Conservation (phyloP, 2,329 filamentous ascomycete genomes). For the Cladophialophora yegresii region DNA sequence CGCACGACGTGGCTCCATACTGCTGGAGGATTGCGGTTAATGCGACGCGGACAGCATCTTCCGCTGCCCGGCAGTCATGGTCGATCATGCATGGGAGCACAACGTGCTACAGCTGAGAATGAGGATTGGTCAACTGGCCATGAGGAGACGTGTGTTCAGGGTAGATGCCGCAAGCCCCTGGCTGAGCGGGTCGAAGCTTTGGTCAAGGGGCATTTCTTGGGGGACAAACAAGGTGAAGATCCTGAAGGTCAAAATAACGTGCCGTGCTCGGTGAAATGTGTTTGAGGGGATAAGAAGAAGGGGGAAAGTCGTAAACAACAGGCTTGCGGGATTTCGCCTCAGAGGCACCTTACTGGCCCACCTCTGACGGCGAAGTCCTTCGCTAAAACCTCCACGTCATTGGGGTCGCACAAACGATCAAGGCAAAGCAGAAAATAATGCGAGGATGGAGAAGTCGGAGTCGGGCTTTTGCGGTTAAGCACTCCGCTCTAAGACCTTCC, state of each 20-base stretch:
- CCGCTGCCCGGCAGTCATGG: constrained; percentile 25
- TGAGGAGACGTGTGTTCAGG: background rate
- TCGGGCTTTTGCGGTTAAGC: background rate
- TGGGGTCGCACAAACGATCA: constrained; percentile 11
- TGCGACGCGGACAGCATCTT: constrained; percentile 24
- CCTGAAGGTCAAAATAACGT: background rate
- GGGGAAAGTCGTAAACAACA: background rate
- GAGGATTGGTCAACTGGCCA: constrained; percentile 24
- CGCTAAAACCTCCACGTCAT: background rate
- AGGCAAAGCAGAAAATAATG: constrained; percentile 9
- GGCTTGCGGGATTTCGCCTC: background rate
- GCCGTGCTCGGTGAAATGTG: background rate
- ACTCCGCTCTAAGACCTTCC: background rate
- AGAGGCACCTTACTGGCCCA: background rate
- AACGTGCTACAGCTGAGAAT: constrained; percentile 29
- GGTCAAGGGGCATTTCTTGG: constrained; percentile 8
- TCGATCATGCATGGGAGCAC: constrained; percentile 17
- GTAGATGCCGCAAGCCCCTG: constrained; percentile 17
- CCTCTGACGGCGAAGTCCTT: constrained; percentile 6
- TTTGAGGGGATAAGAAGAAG: background rate
- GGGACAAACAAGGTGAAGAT: constrained; percentile 9
- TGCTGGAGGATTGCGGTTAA: constrained; percentile 18
- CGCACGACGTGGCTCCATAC: constrained; percentile 26
- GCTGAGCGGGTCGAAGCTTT: constrained; percentile 7
- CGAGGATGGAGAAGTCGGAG: background rate